Percentiles rank a stretch among this genome's conserved stretches.
Conservation (phyloP, 805 yeast species). For the Wickerhamiella alocasiicola region DNA sequence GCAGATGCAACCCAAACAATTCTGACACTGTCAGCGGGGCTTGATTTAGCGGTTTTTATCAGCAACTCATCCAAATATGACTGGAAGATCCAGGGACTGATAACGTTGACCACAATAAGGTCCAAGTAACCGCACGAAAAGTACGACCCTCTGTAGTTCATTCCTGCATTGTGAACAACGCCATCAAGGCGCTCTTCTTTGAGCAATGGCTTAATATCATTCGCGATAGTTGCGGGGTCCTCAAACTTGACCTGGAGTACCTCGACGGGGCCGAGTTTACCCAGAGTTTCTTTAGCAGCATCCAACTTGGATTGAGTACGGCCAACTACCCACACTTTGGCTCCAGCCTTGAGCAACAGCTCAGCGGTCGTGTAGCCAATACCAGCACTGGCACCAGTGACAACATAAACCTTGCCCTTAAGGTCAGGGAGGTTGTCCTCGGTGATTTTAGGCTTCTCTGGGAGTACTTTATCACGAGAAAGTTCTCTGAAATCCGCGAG, state of each 20-base stretch:
- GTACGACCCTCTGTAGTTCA: conserved; percentile 18
- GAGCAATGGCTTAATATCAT: conserved; percentile 27
- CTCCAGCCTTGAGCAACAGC: conserved; percentile 24
- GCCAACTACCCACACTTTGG: conserved; percentile 30
- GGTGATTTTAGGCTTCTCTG: conserved; percentile 10
- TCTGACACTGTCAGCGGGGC: conserved; percentile 26
- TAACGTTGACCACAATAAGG: conserved; percentile 35
- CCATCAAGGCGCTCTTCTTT: conserved; percentile 25
- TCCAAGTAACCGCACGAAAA: conserved; percentile 18
- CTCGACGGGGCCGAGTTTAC: conserved; percentile 20
- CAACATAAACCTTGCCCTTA: conserved; percentile 27
- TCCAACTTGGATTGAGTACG: conserved; percentile 29
- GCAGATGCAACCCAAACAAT: conserved; percentile 37
- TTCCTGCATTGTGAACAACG: conserved; percentile 29
- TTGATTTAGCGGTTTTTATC: conserved; percentile 26
- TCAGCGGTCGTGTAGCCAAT: conserved; percentile 21
- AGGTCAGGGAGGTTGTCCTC: conserved; percentile 25
- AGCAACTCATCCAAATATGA: conserved; percentile 27
- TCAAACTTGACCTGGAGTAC: conserved; percentile 19
- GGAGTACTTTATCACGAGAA: conserved; percentile 3
- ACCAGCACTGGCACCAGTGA: conserved; percentile 23
- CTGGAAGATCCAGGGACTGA: conserved; percentile 36
- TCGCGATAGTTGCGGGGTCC: conserved; percentile 33
- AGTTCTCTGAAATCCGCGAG: conserved; percentile 3
- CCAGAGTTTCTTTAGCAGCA: conserved; percentile 24